Evolutionary conservation across 441 rosid species (phyloP), one percentile per base, ranked within the genome.

Genomic region (Arabidopsis hybrid): DNA sequence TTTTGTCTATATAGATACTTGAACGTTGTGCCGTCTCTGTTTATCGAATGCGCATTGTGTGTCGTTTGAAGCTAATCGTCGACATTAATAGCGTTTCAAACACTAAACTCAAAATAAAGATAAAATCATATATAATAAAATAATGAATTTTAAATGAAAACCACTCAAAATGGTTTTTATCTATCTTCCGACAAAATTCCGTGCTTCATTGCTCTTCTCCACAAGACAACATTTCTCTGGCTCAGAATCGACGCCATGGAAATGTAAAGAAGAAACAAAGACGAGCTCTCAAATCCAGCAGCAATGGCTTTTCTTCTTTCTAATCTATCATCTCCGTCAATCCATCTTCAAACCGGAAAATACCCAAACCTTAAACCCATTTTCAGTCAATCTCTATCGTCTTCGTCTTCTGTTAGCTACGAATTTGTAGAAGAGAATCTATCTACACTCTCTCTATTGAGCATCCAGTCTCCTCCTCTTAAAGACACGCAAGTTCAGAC

Each of bases 251-350:
- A 78, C 64, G 68, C 55, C 83, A 77, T 78, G 87, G 58, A 72
- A 71, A 80, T 26, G 78, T 59, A 29, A 72, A 53, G 72, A 61
- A 42, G 53, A 52, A 60, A n/a, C n/a, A 11, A 31, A 26, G 21
- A 38, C 78, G 4, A 55, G 43, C 50, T 51, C 53, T n/a, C 36
- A 50, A 51, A 14, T 2, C 12, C n/a, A 79, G 74, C 67, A 61
- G 75, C 56, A 29, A 93, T 93, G 98, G 90, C 97, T 72, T 89
- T 93, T 82, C 86, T 88, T 60, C 84, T 89, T 4, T 81, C 93
- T 55, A 88, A 87, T 71, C 90, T 89, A 55, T 86, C 91, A 60
- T 85, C 91, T 34, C 87, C 88, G 26, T 67, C 85, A 2, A 73
- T 85, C 34, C 89, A 85, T 45, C 83, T 77, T 53, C 88, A 71